Evolutionary conservation across 2,329 filamentous ascomycete species (phyloP), one percentile per base, ranked within the genome.

Genomic region (Sclerotinia glacialis): DNA sequence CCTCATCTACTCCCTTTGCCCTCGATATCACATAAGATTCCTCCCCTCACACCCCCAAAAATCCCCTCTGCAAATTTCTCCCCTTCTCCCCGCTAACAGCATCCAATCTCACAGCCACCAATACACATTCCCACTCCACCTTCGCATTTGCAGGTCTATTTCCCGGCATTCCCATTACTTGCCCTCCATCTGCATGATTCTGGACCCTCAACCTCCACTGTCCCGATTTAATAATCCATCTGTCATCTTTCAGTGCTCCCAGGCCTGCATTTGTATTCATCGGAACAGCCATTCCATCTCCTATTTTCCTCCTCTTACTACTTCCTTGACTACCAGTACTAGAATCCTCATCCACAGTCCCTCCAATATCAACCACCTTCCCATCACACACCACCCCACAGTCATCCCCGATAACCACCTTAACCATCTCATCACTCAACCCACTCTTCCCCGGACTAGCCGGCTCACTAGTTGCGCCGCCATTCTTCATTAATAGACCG

Each of bases 101-200:
- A 71, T 96, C 90, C 34, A 96, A 75, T 77, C 91, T 92, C 44
- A 93, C 90, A 0, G 87, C 90, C 21, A 90, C 82, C 60, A 96
- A 82, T 28, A 92, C 83, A 67, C 91, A 89, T 78, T 94, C 89
- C 66, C 89, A 82, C 2, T 81, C 80, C 47, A 80, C 80, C 73
- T 83, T 86, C 59, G 83, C 82, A 60, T 77, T 77, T 11, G 67
- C 21, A 2, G 37, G 16, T 34, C 9, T 52, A 12, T 40, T 26
- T 28, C 9, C 60, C 23, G 18, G n/a, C 61, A 96, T 82, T 91
- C 83, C 67, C 91, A 89, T 78, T 93, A 89, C 66, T 89, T 82
- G 2, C 81, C 80, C 47, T 12, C 3, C 46, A 80, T 80, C 73
- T 82, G 85, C 61, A 14, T 76, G 76, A 8, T 78, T 77, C 74